Evolutionary conservation across 208 protist genomes (phyloP).

Genomic region (Trypanosoma mega): DNA sequence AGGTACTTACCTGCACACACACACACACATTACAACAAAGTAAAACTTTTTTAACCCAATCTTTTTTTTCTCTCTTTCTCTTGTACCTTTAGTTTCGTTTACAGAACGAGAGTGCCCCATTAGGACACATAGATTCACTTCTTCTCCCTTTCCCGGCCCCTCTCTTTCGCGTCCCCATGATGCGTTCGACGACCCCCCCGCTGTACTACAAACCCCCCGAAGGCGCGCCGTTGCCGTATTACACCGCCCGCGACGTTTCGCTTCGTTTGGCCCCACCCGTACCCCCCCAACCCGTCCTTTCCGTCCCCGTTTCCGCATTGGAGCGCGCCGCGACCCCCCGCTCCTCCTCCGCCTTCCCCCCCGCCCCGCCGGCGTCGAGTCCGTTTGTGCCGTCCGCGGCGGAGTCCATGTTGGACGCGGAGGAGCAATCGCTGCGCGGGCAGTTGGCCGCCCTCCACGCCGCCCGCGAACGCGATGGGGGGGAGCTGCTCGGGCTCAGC

Average conservation of each 20-base stretch:
- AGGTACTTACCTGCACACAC: background rate
- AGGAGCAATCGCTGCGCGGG: slow-evolving; percentile 42
- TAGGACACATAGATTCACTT: background rate
- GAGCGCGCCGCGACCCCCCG: slow-evolving; percentile 25
- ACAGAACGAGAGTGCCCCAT: too few relatives aligned
- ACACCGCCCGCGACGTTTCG: slow-evolving; percentile 35
- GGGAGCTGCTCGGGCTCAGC: slow-evolving; percentile 61
- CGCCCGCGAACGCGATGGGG: slow-evolving; percentile 34
- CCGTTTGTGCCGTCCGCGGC: slow-evolving; percentile 4
- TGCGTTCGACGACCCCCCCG: slow-evolving; percentile 62
- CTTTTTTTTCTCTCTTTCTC: slow-evolving; percentile 22
- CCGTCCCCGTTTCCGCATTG: slow-evolving; percentile 49
- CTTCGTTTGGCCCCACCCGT: slow-evolving; percentile 10
- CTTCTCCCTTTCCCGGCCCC: too few relatives aligned
- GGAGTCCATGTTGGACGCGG: slow-evolving; percentile 25
- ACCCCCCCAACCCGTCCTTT: background rate
- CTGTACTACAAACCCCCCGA: slow-evolving; percentile 67
- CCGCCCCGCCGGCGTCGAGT: slow-evolving; percentile 7
- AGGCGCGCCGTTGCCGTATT: slow-evolving; percentile 43
- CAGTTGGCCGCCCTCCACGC: slow-evolving; percentile 43
- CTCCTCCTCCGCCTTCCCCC: slow-evolving; percentile 1
- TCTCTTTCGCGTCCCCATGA: slow-evolving; percentile 22
- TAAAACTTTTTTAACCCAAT: background rate
- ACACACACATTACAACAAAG: background rate
- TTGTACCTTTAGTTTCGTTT: slow-evolving; percentile 12